Percentiles rank a stretch among this genome's conserved stretches.
phyloP scores from a whole-genome alignment of 306 rosid genomes.

The Morella rubra region DNA sequence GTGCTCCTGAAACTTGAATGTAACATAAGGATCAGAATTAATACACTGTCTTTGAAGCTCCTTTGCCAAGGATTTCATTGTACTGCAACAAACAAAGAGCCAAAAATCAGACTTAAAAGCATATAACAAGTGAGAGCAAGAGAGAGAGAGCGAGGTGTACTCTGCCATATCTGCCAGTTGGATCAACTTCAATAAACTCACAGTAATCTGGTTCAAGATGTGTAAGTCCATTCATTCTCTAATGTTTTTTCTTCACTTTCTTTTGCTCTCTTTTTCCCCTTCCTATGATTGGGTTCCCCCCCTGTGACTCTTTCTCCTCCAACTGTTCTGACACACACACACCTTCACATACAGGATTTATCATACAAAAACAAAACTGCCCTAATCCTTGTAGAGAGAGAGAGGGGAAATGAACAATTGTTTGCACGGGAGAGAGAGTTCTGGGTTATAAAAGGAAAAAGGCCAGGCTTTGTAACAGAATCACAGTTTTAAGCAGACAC shows the following conservation, averaged over 20 bases:
- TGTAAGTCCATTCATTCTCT: constrained; percentile 56
- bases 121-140: not conserved
- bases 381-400: constrained; percentile 8
- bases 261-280: constrained; percentile 2
- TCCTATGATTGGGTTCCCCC: constrained; percentile 22
- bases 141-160: constrained; percentile 35
- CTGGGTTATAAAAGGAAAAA: constrained; percentile 1
- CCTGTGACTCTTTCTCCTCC: constrained; percentile 22
- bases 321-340: constrained; percentile 51
- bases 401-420: constrained; percentile 12
- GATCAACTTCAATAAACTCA: constrained; percentile 91
- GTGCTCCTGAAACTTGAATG: not conserved
- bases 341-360: constrained; percentile 28
- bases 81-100: constrained; percentile 51
- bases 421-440: constrained; percentile 22
- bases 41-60: constrained; percentile 96
- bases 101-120: constrained; percentile 20
- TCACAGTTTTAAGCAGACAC: constrained; percentile 31
- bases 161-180: constrained; percentile 99
- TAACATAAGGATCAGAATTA: constrained; percentile 27
- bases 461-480: constrained; percentile 2
- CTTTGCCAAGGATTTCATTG: constrained; percentile 92
- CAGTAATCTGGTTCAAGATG: constrained; percentile 55
- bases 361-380: constrained; percentile 5
- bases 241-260: constrained; percentile 13